Evolutionary conservation across 2,329 filamentous ascomycete genomes (phyloP).

Genomic region (Periglandula ipomoeae): DNA sequence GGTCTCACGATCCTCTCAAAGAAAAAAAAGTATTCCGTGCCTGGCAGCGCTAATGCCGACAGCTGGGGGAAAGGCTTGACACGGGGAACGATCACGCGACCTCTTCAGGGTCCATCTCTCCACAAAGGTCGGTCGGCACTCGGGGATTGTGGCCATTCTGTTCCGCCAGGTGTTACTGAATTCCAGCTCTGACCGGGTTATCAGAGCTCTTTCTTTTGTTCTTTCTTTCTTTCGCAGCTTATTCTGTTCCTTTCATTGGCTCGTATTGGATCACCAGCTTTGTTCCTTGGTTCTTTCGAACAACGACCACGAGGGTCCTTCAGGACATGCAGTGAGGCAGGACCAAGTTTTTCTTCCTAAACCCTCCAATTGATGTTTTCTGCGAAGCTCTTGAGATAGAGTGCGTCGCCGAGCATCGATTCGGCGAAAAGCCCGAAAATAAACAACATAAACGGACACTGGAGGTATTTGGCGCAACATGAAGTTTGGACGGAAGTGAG

Average conservation of each 20-base stretch:
- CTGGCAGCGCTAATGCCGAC: constrained; percentile 1
- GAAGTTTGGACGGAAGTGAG: constrained; percentile 57
- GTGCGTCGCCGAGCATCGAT: background rate
- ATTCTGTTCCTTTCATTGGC: background rate
- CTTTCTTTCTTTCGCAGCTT: background rate
- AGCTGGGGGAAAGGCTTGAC: background rate
- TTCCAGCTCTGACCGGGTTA: background rate
- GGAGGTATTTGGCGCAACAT: constrained; percentile 24
- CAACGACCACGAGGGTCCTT: background rate
- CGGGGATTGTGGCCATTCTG: background rate
- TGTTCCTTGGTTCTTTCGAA: background rate
- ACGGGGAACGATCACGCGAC: constrained; percentile 12
- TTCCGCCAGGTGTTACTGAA: background rate
- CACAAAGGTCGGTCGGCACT: constrained; percentile 4
- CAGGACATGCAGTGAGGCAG: background rate
- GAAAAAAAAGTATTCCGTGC: background rate
- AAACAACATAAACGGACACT: background rate
- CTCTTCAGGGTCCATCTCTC: constrained; percentile 5
- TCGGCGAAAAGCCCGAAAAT: background rate
- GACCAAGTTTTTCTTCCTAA: background rate
- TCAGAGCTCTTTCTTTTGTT: background rate
- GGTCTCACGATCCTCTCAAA: constrained; percentile 10
- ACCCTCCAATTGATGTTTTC: background rate
- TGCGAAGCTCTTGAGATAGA: background rate
- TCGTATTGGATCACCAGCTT: background rate